phyloP scores from a whole-genome alignment of 306 rosid genomes.

The Cucurbita ficifolia region DNA sequence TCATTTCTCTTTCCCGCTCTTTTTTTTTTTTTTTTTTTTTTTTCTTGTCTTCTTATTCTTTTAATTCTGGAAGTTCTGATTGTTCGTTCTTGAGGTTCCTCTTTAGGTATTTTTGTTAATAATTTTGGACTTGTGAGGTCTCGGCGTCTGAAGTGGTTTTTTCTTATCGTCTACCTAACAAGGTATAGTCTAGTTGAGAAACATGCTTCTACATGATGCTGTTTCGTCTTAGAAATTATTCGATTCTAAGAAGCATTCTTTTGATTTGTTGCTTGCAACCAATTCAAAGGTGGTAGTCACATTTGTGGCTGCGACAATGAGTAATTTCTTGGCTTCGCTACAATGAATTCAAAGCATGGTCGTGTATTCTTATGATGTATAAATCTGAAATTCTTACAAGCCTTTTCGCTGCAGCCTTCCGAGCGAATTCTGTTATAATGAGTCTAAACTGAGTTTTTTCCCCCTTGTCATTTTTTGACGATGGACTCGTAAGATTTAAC shows the following conservation, averaged over 20 bases:
- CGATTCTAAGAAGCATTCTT: background rate
- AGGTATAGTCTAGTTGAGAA: background rate
- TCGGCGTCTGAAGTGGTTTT: background rate
- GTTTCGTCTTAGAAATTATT: background rate
- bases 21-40: background rate
- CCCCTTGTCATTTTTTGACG: background rate
- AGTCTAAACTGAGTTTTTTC: background rate
- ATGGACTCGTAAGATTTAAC: background rate
- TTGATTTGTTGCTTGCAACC: background rate
- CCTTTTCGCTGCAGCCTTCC: background rate
- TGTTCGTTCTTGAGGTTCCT: background rate
- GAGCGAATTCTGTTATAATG: background rate
- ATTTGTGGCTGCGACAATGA: background rate
- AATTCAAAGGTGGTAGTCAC: background rate
- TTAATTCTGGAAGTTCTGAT: background rate
- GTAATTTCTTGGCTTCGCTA: background rate
- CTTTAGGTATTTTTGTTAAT: background rate
- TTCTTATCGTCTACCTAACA: background rate
- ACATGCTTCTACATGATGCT: background rate
- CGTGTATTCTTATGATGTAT: background rate
- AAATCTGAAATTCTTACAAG: background rate
- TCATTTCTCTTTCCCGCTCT: slow-evolving; percentile 10
- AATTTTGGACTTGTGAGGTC: background rate
- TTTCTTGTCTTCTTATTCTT: background rate
- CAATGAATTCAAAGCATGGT: background rate